Evolutionary conservation across 2,329 filamentous ascomycete species (phyloP).

Genomic region (Venturia oleaginea): DNA sequence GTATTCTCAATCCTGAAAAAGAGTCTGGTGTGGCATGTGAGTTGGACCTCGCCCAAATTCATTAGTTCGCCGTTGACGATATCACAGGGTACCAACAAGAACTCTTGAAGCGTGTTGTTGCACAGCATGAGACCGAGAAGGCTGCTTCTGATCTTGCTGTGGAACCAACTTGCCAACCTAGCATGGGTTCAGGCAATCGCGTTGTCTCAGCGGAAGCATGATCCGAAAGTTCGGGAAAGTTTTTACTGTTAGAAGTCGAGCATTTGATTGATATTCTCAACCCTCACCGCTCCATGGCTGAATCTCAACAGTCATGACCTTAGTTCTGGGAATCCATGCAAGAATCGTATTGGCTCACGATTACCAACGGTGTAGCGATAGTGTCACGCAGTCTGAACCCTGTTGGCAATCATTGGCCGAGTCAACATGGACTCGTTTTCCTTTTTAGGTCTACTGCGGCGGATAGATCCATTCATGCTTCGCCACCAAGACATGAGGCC

Average conservation of each 20-base stretch:
- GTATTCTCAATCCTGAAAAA: constrained; percentile 46
- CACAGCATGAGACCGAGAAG: constrained; percentile 33
- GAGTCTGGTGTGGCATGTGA: constrained; percentile 46
- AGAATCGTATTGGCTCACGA: background rate
- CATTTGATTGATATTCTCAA: background rate
- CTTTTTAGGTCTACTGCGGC: background rate
- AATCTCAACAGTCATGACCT: background rate
- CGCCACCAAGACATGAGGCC: background rate
- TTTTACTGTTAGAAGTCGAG: background rate
- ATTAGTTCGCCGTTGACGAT: constrained; percentile 15
- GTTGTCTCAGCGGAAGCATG: constrained; percentile 3
- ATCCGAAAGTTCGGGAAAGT: background rate
- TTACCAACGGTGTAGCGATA: background rate
- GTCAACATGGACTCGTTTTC: constrained; percentile 1
- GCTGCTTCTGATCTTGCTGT: background rate
- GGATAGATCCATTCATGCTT: background rate
- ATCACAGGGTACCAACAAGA: constrained; percentile 37
- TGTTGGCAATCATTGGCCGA: background rate
- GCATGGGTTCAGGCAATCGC: background rate
- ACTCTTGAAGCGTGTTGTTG: constrained; percentile 37
- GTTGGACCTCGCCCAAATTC: constrained; percentile 18
- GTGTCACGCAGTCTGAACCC: background rate
- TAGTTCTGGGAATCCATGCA: background rate
- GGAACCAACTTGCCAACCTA: background rate
- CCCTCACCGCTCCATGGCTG: background rate